Evolutionary conservation across 495 filamentous ascomycete genomes (phyloP).

Genomic region (Penicillium arizonense): DNA sequence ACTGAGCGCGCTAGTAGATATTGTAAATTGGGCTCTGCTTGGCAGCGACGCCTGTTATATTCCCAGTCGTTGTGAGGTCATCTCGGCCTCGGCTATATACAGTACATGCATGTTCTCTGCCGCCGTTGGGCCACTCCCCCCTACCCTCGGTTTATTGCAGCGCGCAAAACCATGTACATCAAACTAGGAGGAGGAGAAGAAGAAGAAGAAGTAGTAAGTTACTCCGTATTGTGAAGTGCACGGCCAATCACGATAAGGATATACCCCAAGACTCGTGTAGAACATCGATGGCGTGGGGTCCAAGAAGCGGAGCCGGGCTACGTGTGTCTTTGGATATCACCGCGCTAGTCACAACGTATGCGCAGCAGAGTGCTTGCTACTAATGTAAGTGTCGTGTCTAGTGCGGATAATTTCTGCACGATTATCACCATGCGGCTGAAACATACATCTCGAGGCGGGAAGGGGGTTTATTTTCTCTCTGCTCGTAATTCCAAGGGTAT

Average conservation of each 20-base stretch:
- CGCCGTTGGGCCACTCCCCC: too few species aligned
- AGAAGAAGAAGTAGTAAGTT: too few species aligned
- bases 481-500: not conserved
- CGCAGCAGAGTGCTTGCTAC: not conserved
- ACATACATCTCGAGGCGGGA: not conserved
- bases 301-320: constrained; percentile 5
- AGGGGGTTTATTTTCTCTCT: too few species aligned
- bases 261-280: too few species aligned
- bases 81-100: too few species aligned
- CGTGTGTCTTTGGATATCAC: not conserved
- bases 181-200: too few species aligned
- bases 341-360: not conserved
- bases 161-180: too few species aligned
- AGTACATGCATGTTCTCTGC: too few species aligned
- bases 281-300: constrained; percentile 2
- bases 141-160: too few species aligned
- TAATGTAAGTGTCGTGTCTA: constrained; percentile 1
- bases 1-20: not conserved
- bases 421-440: constrained; percentile 4
- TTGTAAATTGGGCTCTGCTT: constrained; percentile 6
- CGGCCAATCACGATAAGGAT: too few species aligned
- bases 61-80: not conserved
- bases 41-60: not conserved
- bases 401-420: not conserved
- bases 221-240: too few species aligned